Evolutionary conservation across 23 red algal genomes (phyloP).

Genomic region (Agarophyton chilense): DNA sequence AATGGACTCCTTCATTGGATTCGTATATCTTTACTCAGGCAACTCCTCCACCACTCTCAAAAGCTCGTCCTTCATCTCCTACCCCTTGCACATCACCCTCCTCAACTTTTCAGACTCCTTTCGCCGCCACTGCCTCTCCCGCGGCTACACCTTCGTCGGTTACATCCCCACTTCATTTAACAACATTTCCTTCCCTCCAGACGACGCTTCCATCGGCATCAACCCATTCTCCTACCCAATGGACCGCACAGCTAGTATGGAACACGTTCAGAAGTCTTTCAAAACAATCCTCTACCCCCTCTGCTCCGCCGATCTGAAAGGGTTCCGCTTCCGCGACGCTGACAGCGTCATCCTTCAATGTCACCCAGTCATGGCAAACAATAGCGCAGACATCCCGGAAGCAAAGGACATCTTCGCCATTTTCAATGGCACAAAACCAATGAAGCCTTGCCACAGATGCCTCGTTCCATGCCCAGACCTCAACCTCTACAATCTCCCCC

Average conservation of each 20-base stretch:
- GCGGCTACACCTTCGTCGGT: neutral
- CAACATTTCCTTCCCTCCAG: neutral
- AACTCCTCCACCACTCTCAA: conserved; percentile 3
- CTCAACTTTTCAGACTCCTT: neutral
- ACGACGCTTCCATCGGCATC: too few relatives aligned
- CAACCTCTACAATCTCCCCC: neutral
- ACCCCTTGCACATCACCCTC: neutral
- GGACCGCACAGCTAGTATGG: neutral
- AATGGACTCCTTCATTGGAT: neutral
- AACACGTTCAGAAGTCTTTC: neutral
- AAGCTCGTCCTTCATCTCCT: neutral
- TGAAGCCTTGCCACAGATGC: conserved; percentile 1
- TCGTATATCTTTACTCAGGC: neutral
- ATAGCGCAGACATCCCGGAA: conserved; percentile 4
- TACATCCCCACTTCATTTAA: neutral
- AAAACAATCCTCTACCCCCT: neutral
- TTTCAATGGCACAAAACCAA: neutral
- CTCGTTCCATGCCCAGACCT: neutral
- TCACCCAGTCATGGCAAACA: neutral
- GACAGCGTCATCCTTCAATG: neutral
- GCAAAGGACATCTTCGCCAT: conserved; percentile 9
- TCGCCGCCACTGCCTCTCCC: neutral
- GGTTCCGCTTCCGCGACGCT: neutral
- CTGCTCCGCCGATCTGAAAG: neutral
- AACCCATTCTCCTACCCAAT: too few relatives aligned